Percentiles rank a stretch among this genome's conserved stretches.
Evolutionary conservation across 2,329 filamentous ascomycete genomes (phyloP).

Genomic region (Aplosporella prunicola): DNA sequence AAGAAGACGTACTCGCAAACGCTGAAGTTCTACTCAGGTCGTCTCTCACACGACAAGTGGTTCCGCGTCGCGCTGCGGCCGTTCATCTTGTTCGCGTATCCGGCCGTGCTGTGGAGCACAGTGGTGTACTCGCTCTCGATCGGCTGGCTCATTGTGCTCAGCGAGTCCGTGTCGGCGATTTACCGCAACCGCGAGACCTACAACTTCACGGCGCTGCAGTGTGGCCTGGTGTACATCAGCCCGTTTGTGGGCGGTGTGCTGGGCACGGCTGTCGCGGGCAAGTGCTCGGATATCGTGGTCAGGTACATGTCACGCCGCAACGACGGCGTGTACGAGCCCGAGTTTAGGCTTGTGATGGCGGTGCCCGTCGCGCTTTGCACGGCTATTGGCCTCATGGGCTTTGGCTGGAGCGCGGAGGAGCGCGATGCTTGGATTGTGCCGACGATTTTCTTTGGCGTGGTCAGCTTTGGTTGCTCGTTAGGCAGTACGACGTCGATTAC

Average conservation of each 20-base stretch:
- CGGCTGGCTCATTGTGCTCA: slow-evolving; percentile 92
- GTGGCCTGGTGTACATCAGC: slow-evolving; percentile 79
- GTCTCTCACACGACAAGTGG: slow-evolving; percentile 72
- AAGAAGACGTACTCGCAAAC: slow-evolving; percentile 64
- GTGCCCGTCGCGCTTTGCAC: slow-evolving; percentile 70
- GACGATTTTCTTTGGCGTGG: slow-evolving; percentile 82
- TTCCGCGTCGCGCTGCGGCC: slow-evolving; percentile 66
- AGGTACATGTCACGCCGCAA: slow-evolving; percentile 73
- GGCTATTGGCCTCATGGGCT: slow-evolving; percentile 81
- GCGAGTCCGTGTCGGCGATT: slow-evolving; percentile 73
- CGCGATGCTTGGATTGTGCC: slow-evolving; percentile 80
- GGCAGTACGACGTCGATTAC: slow-evolving; percentile 89
- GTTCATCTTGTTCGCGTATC: slow-evolving; percentile 80
- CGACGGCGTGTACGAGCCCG: slow-evolving; percentile 89
- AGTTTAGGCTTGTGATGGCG: slow-evolving; percentile 85
- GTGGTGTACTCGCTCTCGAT: slow-evolving; percentile 79
- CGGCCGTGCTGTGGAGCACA: slow-evolving; percentile 79
- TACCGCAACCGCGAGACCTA: slow-evolving; percentile 63
- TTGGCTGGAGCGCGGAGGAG: slow-evolving; percentile 80
- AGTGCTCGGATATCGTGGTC: slow-evolving; percentile 77
- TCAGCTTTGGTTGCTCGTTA: slow-evolving; percentile 85
- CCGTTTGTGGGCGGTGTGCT: slow-evolving; percentile 83
- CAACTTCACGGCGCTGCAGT: slow-evolving; percentile 70
- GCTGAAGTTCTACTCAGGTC: slow-evolving; percentile 67
- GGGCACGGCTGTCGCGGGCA: slow-evolving; percentile 85